Evolutionary conservation across 495 filamentous ascomycete genomes (phyloP).

Genomic region (Bryoglossum gracile): DNA sequence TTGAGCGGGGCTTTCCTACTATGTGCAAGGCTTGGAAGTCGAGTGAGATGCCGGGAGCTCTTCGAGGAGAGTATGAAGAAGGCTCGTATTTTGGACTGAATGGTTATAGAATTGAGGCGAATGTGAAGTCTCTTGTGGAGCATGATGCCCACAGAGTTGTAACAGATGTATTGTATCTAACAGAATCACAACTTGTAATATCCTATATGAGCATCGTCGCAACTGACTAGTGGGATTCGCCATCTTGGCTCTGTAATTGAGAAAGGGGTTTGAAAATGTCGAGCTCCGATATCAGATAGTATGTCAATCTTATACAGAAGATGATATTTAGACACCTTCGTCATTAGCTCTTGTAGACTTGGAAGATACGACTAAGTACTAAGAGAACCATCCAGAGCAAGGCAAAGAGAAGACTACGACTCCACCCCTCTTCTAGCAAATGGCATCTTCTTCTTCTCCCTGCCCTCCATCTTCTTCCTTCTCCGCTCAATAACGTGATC

Average conservation of each 20-base stretch:
- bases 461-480: constrained; percentile 73
- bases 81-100: constrained; percentile 15
- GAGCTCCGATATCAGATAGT: too few species aligned
- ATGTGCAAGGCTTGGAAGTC: constrained; percentile 77
- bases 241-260: too few species aligned
- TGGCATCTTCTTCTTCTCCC: constrained; percentile 77
- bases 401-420: background rate
- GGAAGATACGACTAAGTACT: too few species aligned
- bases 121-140: background rate
- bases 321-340: too few species aligned
- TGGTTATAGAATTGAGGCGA: background rate
- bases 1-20: constrained; percentile 92
- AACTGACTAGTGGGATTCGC: too few species aligned
- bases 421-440: constrained; percentile 46
- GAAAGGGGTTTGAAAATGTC: too few species aligned
- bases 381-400: too few species aligned
- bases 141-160: background rate
- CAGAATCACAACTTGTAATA: constrained; percentile 3
- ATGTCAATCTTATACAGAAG: too few species aligned
- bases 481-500: constrained; percentile 73
- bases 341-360: too few species aligned
- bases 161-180: background rate
- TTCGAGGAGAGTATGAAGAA: constrained; percentile 45
- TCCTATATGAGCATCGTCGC: background rate
- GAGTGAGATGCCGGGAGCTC: constrained; percentile 72